These are phyloP conservation scores for Neophaeococcomyces mojaviensis DNA, from an alignment of 2,329 filamentous ascomycete genomes.

Conservation along the genomic window DNA sequence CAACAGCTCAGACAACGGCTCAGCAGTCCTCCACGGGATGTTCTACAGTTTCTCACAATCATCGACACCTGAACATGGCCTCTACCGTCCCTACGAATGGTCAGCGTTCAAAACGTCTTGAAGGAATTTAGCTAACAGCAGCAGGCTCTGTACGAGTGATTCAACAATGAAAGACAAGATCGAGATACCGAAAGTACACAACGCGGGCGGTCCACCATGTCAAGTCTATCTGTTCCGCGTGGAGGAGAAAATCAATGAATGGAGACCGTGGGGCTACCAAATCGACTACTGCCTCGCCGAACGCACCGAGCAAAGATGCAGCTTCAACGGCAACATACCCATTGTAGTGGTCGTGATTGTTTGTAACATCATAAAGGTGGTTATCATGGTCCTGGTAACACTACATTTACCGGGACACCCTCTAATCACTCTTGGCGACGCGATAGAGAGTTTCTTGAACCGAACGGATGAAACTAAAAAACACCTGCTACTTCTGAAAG, in stretches of 20 bases:
- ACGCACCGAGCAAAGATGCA: constrained; percentile 13
- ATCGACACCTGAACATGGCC: neutral
- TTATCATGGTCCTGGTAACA: constrained; percentile 17
- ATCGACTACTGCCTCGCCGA: constrained; percentile 19
- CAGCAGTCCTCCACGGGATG: neutral
- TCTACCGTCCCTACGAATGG: constrained; percentile 8
- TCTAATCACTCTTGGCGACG: constrained; percentile 26
- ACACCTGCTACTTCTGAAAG: constrained; percentile 21
- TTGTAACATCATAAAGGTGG: constrained; percentile 16
- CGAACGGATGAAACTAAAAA: constrained; percentile 26
- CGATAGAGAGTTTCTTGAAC: constrained; percentile 25
- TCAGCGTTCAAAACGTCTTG: neutral
- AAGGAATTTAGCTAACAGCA: neutral
- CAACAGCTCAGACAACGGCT: constrained; percentile 5
- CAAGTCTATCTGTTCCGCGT: constrained; percentile 12
- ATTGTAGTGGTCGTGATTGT: constrained; percentile 18
- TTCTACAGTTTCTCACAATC: neutral
- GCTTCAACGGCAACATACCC: constrained; percentile 18
- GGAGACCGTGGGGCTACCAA: constrained; percentile 13
- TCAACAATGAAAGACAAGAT: constrained; percentile 4
- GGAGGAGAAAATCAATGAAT: constrained; percentile 9
- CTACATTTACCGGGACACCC: constrained; percentile 16
- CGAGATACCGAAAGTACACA: neutral
- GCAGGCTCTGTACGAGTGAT: constrained; percentile 14
- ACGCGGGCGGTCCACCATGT: constrained; percentile 4